A percentile compares a stretch with the other conserved stretches of the same genome.
Evolutionary conservation across 768 basidiomycete species (phyloP).

Genomic region (Suillus variegatus): DNA sequence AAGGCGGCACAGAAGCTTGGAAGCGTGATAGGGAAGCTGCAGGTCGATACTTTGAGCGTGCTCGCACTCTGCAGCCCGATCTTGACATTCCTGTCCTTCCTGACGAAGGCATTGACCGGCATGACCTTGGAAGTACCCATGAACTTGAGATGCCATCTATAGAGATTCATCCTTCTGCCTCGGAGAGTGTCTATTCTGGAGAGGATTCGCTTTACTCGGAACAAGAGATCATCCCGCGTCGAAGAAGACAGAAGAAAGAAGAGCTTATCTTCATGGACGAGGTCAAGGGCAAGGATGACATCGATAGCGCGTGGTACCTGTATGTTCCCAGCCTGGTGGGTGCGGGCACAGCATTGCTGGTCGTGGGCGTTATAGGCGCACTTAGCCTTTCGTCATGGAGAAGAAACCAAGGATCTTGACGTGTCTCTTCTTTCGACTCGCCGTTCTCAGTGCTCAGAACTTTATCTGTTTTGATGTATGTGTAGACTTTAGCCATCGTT

Average conservation of each 20-base stretch:
- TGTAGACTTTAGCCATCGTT: conserved; percentile 6
- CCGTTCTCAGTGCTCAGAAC: conserved; percentile 10
- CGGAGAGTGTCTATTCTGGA: conserved; percentile 29
- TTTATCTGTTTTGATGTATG: conserved; percentile 9
- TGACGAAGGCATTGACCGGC: conserved; percentile 37
- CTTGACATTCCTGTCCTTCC: conserved; percentile 74
- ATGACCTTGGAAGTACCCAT: conserved; percentile 29
- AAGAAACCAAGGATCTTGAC: conserved; percentile 61
- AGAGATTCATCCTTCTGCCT: conserved; percentile 41
- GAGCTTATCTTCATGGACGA: conserved; percentile 50
- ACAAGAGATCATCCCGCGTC: conserved; percentile 35
- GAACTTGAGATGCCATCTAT: conserved; percentile 72
- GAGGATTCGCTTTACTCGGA: conserved; percentile 31
- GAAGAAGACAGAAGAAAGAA: conserved; percentile 58
- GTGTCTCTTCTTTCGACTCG: neutral
- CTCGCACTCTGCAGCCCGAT: conserved; percentile 55
- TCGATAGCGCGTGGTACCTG: conserved; percentile 78
- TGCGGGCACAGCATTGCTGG: conserved; percentile 80
- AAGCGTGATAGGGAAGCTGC: conserved; percentile 73
- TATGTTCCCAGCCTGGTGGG: conserved; percentile 80
- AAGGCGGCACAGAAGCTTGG: conserved; percentile 72
- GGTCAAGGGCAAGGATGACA: conserved; percentile 50
- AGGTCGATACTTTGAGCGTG: conserved; percentile 70
- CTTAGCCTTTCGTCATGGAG: conserved; percentile 73
- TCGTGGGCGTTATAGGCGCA: conserved; percentile 77